phyloP scores from a whole-genome alignment of 2,329 filamentous ascomycete genomes.

The Paraphaeosphaeria minitans region DNA sequence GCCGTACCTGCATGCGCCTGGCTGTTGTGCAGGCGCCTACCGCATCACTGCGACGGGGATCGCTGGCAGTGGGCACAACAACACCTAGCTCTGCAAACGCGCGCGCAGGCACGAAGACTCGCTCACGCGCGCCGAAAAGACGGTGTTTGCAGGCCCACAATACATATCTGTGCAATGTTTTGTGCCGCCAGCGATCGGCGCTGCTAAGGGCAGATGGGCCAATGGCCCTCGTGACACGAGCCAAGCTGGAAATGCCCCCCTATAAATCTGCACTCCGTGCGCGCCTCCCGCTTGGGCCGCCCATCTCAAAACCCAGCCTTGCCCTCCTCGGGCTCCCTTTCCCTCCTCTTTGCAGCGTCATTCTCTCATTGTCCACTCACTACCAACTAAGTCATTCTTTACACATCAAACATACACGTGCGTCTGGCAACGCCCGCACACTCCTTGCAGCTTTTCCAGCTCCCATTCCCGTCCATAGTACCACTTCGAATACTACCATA shows the following conservation, averaged over 20 bases:
- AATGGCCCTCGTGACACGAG: slow-evolving; percentile 3
- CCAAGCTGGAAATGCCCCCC: slow-evolving; percentile 23
- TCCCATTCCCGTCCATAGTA: slow-evolving; percentile 15
- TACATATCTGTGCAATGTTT: neutral
- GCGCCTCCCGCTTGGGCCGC: slow-evolving; percentile 12
- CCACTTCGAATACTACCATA: slow-evolving; percentile 14
- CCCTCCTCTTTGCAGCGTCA: slow-evolving; percentile 30
- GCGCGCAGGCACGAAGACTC: neutral
- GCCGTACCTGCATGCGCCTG: slow-evolving; percentile 11
- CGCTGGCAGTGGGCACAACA: neutral
- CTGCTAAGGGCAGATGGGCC: neutral
- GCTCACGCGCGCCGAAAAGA: no score
- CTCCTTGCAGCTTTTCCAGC: slow-evolving; percentile 33
- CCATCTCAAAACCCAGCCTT: slow-evolving; percentile 22
- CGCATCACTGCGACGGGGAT: neutral
- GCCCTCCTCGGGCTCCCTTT: slow-evolving; percentile 13
- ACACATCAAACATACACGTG: slow-evolving; percentile 23
- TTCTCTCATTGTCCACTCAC: slow-evolving; percentile 35
- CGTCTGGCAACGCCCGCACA: slow-evolving; percentile 46
- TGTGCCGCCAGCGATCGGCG: neutral
- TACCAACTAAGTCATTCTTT: slow-evolving; percentile 30
- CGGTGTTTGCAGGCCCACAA: neutral
- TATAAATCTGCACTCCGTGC: slow-evolving; percentile 32
- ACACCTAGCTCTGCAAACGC: neutral
- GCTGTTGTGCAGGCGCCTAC: neutral